Evolutionary conservation across 345 rosid species (phyloP), one percentile per base, ranked within the genome.

Genomic region (Gossypium arboreum): DNA sequence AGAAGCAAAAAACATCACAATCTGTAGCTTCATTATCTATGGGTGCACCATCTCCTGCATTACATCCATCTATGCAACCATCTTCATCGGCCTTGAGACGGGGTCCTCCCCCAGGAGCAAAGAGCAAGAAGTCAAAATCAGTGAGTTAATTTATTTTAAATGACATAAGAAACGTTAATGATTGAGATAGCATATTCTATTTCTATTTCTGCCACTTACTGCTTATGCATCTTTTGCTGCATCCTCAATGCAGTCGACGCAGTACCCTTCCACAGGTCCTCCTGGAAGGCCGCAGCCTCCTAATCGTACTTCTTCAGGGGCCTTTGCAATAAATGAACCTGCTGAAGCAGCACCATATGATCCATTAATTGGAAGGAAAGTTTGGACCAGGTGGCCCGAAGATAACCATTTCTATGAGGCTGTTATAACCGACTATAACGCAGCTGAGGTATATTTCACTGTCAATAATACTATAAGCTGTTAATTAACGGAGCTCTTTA

Each of bases 1-100:
- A 92, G 88, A 96, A 90, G 75, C 92, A 88, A 74, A 93, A 92
- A 83, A 87, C 94, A 63, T 83, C 97, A 25, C 92, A 91, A 56
- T 84, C 95, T 57, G 88, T 84, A 12, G 96, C 93, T 77, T 93
- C 98, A 16, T 81, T 91, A 82, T 88, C 98, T 3, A 86, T 82
- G 77, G 88, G 92, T 59, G 92, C 89, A 4, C 97, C 99, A 44
- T 84, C 93, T 77, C 89, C 96, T 75, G 89, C 90, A 68, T 29
- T 88, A 76, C 97, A 80, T 73, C 90, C 92, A 16, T 79, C 98
- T 12, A 81, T 87, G 82, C 96, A 91, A 78, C 96, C 98, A 74
- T 89, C 99, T 67, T 84, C 94, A 20, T 90, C 94, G 34, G 85
- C 87, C 11, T 24, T 92, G 63, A 90, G 94, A 81, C 85, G 88